A percentile compares a stretch with the other conserved stretches of the same genome.
phyloP scores from a whole-genome alignment of 306 rosid genomes.

The Rubus parviflorus region DNA sequence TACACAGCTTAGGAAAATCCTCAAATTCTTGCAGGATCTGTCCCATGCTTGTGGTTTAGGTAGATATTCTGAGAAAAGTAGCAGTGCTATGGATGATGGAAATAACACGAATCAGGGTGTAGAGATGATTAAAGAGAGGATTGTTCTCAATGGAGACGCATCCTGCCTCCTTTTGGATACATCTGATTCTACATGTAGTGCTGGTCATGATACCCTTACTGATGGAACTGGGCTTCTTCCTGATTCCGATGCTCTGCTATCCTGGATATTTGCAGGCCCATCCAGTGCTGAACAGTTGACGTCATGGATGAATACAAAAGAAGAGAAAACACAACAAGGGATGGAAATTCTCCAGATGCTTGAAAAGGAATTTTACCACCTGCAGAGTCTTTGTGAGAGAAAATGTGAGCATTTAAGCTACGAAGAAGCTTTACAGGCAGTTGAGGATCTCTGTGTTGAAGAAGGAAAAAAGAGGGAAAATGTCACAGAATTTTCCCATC shows the following conservation, averaged over 20 bases:
- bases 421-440: conserved; percentile 77
- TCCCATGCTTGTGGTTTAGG: conserved; percentile 76
- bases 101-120: conserved; percentile 41
- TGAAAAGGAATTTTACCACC: conserved; percentile 80
- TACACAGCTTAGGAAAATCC: conserved; percentile 73
- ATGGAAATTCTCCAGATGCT: conserved; percentile 67
- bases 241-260: conserved; percentile 51
- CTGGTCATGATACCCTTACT: conserved; percentile 37
- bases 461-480: conserved; percentile 78
- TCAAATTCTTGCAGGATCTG: conserved; percentile 84
- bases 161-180: conserved; percentile 72
- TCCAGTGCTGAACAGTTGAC: conserved; percentile 72
- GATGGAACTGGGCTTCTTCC: conserved; percentile 47
- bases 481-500: conserved; percentile 57
- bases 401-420: conserved; percentile 69
- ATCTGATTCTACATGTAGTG: conserved; percentile 38
- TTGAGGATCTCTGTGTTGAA: conserved; percentile 85
- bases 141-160: conserved; percentile 81
- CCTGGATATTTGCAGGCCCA: conserved; percentile 78
- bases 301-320: conserved; percentile 67
- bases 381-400: conserved; percentile 77
- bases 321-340: conserved; percentile 69
- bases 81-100: conserved; percentile 47
- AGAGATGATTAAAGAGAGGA: conserved; percentile 58
- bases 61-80: conserved; percentile 62